Evolutionary conservation across 1,139 yeast species (phyloP).

Genomic region (Saccharomyces hybrid): DNA sequence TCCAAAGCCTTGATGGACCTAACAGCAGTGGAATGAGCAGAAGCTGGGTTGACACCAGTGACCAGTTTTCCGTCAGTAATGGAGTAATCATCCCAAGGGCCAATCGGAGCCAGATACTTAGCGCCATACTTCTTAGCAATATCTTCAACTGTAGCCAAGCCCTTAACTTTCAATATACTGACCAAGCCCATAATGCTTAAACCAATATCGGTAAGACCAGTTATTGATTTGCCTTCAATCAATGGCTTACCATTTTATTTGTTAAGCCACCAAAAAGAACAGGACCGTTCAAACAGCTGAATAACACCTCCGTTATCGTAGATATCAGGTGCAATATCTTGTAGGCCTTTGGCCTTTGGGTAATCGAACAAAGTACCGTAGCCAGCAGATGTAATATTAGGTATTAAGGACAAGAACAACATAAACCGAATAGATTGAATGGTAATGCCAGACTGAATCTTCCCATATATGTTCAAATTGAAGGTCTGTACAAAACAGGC

Average conservation of each 20-base stretch:
- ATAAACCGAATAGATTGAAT: too few relatives aligned
- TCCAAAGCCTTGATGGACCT: constrained; percentile 8
- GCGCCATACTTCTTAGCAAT: constrained; percentile 39
- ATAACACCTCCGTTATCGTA: constrained; percentile 48
- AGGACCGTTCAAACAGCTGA: constrained; percentile 66
- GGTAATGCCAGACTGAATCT: too few relatives aligned
- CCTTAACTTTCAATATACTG: constrained; percentile 32
- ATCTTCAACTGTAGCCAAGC: constrained; percentile 35
- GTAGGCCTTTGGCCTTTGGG: constrained; percentile 45
- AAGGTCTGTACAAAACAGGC: too few relatives aligned
- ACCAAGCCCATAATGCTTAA: constrained; percentile 39
- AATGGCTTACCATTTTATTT: constrained; percentile 39
- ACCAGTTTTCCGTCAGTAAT: constrained; percentile 49
- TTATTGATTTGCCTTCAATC: constrained; percentile 45
- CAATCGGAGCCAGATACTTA: constrained; percentile 38
- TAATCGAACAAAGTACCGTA: constrained; percentile 56
- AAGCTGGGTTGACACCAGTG: constrained; percentile 58
- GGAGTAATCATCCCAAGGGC: constrained; percentile 47
- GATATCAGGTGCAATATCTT: constrained; percentile 39
- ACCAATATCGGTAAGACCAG: constrained; percentile 56
- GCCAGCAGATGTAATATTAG: constrained; percentile 48
- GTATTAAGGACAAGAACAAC: too few relatives aligned
- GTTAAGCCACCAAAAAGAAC: constrained; percentile 43
- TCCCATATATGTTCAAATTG: too few relatives aligned
- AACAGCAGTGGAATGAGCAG: constrained; percentile 34